Conservation (phyloP, 495 filamentous ascomycete species). For the Chaetomium tenue region DNA sequence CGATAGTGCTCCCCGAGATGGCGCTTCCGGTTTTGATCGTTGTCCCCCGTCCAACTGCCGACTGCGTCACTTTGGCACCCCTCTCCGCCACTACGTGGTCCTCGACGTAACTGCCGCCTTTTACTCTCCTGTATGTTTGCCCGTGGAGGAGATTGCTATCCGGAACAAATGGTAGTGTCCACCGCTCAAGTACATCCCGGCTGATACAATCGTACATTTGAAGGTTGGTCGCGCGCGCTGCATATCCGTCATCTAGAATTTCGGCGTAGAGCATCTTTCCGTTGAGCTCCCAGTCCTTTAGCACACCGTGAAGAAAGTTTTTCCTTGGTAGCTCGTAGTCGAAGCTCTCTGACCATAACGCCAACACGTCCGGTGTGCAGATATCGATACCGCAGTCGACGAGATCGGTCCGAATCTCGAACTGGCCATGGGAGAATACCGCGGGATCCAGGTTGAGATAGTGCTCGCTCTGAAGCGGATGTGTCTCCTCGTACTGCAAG, state of each 20-base stretch:
- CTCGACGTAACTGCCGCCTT: constrained; percentile 67
- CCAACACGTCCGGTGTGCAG: constrained; percentile 91
- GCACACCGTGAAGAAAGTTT: constrained; percentile 84
- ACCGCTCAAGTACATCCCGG: constrained; percentile 79
- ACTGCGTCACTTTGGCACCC: constrained; percentile 49
- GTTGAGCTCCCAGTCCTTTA: constrained; percentile 96
- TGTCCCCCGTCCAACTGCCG: constrained; percentile 72
- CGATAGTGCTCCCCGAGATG: constrained; percentile 72
- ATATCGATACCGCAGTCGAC: constrained; percentile 97
- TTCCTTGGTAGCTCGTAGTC: constrained; percentile 87
- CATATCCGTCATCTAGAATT: constrained; percentile 75
- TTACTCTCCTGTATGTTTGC: constrained; percentile 72
- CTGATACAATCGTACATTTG: constrained; percentile 90
- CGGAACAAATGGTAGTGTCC: constrained; percentile 91
- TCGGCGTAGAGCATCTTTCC: constrained; percentile 94
- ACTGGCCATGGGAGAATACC: constrained; percentile 60
- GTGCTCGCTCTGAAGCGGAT: constrained; percentile 48
- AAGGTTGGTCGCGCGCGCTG: constrained; percentile 77
- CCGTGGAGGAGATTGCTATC: constrained; percentile 78
- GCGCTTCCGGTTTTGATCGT: constrained; percentile 69
- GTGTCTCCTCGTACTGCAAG: constrained; percentile 85
- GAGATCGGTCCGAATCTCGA: constrained; percentile 77
- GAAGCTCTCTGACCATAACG: constrained; percentile 95
- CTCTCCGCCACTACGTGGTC: constrained; percentile 63
- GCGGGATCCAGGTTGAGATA: constrained; percentile 66